Base-by-base conservation (phyloP, 306 rosid species). In the Psophocarpus tetragonolobus region DNA sequence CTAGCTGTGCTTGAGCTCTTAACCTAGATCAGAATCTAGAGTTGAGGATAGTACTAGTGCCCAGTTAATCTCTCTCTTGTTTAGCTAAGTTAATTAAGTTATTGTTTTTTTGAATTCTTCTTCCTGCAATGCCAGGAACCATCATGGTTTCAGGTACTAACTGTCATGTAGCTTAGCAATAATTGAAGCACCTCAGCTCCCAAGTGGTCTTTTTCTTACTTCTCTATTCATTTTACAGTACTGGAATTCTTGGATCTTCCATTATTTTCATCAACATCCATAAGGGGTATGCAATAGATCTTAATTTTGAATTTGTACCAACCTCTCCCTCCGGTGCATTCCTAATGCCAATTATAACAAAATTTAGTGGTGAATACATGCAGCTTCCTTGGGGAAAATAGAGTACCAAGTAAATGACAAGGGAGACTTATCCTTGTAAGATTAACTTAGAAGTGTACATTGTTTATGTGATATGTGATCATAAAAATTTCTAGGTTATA, bases 311-410 rank as follows among this genome's bases (percentile, higher is more conserved):
- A 26, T 20, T 54, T 80, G 0, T 51, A 57, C 57, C 8, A 24
- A 30, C 9, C 32, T 39, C 12, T 60, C 32, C 21, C 45, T 35
- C 1, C 17, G 27, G 38, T 26, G 44, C 36, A 27, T 77, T 47
- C 4, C 77, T 27, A 54, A 81, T 29, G 48, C 41, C 30, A 62
- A 57, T 64, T 73, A 68, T 78, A 63, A 77, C 71, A 18, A 41
- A 33, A 42, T 26, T 30, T 26, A 64, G 23, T 69, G 77, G 76
- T 76, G 13, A 53, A 68, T 91, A 39, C 38, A 71, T 85, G 88
- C 97, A 96, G 99, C 90, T 90, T 96, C 93, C 62, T 38, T 92
- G 91, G 99, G 99, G 53, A 86, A 83, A 85, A 71, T 75, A 33
- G 93, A 86, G 84, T 90, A 76, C 72, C 90, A 88, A 69, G 57